Conservation (phyloP, 352 stramenopile genomes). For the Blastocystis sp. region DNA sequence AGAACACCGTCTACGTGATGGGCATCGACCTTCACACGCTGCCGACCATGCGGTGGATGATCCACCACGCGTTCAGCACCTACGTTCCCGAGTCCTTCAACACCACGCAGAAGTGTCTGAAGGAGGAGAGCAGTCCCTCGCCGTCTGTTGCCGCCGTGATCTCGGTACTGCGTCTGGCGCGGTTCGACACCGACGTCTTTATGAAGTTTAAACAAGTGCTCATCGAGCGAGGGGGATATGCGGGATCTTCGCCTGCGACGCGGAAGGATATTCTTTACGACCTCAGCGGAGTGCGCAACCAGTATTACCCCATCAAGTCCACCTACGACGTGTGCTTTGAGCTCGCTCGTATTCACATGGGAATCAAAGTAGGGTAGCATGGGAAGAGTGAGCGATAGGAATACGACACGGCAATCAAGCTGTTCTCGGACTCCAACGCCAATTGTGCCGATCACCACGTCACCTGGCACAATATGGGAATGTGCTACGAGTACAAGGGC, state of each 20-base stretch:
- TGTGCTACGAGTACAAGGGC: constrained; percentile 56
- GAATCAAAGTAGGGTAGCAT: constrained; percentile 32
- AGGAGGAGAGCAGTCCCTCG: constrained; percentile 53
- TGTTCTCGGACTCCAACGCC: constrained; percentile 49
- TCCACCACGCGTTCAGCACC: constrained; percentile 49
- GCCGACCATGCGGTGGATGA: constrained; percentile 38
- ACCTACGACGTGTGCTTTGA: constrained; percentile 57
- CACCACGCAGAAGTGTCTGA: constrained; percentile 53
- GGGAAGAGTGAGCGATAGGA: constrained; percentile 1
- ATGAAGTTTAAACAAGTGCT: constrained; percentile 58
- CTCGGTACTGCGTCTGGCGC: constrained; percentile 36
- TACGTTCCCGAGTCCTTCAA: constrained; percentile 56
- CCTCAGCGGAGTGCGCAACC: constrained; percentile 41
- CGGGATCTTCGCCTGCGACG: constrained; percentile 10
- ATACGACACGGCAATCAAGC: constrained; percentile 44
- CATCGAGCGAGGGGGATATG: constrained; percentile 56
- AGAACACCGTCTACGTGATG: constrained; percentile 53
- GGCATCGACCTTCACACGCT: not conserved
- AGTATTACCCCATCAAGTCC: constrained; percentile 58
- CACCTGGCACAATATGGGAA: constrained; percentile 57
- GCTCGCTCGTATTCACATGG: constrained; percentile 57
- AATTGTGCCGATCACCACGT: constrained; percentile 56
- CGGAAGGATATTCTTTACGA: constrained; percentile 56
- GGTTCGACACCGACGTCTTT: constrained; percentile 58
- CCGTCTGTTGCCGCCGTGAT: constrained; percentile 40